Evolutionary conservation across 495 filamentous ascomycete genomes (phyloP).

Genomic region (Trichocladium uniseriatum): DNA sequence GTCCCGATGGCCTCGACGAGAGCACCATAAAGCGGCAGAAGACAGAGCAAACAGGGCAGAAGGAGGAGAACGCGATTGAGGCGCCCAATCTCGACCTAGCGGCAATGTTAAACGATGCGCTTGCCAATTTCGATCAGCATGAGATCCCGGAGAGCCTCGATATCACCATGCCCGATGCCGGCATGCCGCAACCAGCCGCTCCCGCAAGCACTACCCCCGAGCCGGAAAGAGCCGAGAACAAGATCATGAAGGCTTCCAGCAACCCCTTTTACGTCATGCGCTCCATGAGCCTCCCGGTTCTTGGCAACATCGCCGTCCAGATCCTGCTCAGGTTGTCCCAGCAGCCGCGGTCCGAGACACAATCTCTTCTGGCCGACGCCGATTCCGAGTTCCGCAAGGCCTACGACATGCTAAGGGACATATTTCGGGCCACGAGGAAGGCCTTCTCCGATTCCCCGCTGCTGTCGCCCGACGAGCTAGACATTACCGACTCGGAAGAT

Average conservation of each 20-base stretch:
- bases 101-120: slow-evolving; percentile 21
- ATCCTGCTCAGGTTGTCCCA: slow-evolving; percentile 38
- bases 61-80: slow-evolving; percentile 1
- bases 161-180: slow-evolving; percentile 20
- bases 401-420: slow-evolving; percentile 68
- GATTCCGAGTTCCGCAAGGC: slow-evolving; percentile 70
- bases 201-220: slow-evolving; percentile 8
- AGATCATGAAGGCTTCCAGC: slow-evolving; percentile 24
- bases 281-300: slow-evolving; percentile 32
- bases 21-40: slow-evolving; percentile 29
- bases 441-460: slow-evolving; percentile 62
- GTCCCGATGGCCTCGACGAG: slow-evolving; percentile 20
- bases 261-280: slow-evolving; percentile 26
- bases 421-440: slow-evolving; percentile 74
- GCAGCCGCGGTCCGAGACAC: slow-evolving; percentile 49
- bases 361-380: slow-evolving; percentile 59
- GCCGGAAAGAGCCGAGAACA: slow-evolving; percentile 15
- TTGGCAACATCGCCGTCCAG: slow-evolving; percentile 38
- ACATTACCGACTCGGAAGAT: slow-evolving; percentile 57
- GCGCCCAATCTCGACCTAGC: slow-evolving; percentile 14
- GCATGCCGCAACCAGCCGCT: background rate
- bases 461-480: slow-evolving; percentile 65
- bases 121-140: slow-evolving; percentile 17
- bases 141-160: background rate
- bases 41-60: slow-evolving; percentile 16